Conservation (phyloP, 176 grass and related monocot genomes). For the Otatea glauca region DNA sequence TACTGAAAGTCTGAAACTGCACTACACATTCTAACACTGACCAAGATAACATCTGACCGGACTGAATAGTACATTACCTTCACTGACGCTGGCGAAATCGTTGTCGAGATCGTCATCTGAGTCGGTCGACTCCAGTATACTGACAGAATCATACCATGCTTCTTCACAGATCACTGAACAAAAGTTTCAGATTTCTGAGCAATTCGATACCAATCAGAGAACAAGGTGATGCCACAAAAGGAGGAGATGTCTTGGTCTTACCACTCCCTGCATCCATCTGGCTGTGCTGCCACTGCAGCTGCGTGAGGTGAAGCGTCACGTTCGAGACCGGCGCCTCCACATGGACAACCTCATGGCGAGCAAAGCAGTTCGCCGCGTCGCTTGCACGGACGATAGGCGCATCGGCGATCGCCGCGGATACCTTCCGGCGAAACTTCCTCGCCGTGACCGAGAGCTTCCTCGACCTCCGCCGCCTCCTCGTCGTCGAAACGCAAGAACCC, state of each 20-base stretch:
- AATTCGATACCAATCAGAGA: not conserved
- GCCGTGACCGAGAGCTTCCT: constrained; percentile 55
- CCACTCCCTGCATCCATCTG: constrained; percentile 74
- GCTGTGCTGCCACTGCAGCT: constrained; percentile 96
- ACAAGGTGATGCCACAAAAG: not conserved
- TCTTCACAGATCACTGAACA: constrained; percentile 76
- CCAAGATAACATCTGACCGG: no score
- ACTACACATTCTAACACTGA: not conserved
- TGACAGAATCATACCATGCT: constrained; percentile 90
- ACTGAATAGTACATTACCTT: constrained; percentile 51
- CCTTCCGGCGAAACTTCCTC: constrained; percentile 64
- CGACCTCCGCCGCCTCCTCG: constrained; percentile 52
- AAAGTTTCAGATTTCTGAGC: constrained; percentile 14
- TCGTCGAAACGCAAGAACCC: constrained; percentile 59
- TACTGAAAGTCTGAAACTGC: not conserved
- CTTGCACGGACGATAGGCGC: constrained; percentile 44
- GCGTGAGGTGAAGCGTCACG: constrained; percentile 82
- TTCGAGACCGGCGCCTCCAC: constrained; percentile 62
- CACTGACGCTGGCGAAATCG: constrained; percentile 84
- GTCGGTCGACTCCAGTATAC: constrained; percentile 67
- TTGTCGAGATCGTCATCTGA: constrained; percentile 69
- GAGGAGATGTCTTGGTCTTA: not conserved
- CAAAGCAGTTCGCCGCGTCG: constrained; percentile 19
- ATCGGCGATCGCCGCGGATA: constrained; percentile 66
- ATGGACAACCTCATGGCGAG: constrained; percentile 48